Evolutionary conservation across 75 land plant species (phyloP), one percentile per base, ranked within the genome.

Genomic region (Ceratopteris richardii): DNA sequence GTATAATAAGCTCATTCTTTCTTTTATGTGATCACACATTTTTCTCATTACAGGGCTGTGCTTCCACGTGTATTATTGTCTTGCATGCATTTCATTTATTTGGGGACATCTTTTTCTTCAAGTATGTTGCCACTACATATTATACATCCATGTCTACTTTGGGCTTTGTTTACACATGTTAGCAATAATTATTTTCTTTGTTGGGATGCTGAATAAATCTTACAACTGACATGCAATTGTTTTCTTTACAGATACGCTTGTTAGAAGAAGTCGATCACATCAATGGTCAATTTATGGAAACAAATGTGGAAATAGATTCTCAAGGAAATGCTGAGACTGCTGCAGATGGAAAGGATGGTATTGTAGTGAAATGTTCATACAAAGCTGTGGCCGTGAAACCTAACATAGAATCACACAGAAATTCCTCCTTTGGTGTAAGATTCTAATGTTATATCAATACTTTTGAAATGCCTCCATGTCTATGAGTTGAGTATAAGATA

Each of bases 321-420:
- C 67, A 77, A 37, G 71, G 72, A 28, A 70, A 74, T 13, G 77
- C 64, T 22, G 79, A 56, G 25, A 61, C 69, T 50, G 72, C 82
- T 51, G 78, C 81, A 51, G 80, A 67, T 60, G 86, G 84, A 46
- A 71, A 69, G 59, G 88, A 78, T 43, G 97, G 99, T 21, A 77
- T 80, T 16, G 70, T 87, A 56, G 70, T 95, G 28, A 87, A 79
- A 56, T 87, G 86, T 61, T 73, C 80, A 11, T 95, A 73, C 42
- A 84, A 36, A 76, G 99, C 98, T 55, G 77, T 84, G 37, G 83
- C 95, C 26, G 61, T 90, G 29, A 81, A 85, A 57, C 85, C 88
- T 47, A 80, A 62, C 54, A 64, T 83, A 60, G 80, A 75, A 52
- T 74, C 76, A 22, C 91, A 77, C 26, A 77, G 73, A 52, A 52